A percentile compares a stretch with the other conserved stretches of the same genome.
Evolutionary conservation across 768 basidiomycete genomes (phyloP).

Genomic region (Clitopilus passeckerianus): DNA sequence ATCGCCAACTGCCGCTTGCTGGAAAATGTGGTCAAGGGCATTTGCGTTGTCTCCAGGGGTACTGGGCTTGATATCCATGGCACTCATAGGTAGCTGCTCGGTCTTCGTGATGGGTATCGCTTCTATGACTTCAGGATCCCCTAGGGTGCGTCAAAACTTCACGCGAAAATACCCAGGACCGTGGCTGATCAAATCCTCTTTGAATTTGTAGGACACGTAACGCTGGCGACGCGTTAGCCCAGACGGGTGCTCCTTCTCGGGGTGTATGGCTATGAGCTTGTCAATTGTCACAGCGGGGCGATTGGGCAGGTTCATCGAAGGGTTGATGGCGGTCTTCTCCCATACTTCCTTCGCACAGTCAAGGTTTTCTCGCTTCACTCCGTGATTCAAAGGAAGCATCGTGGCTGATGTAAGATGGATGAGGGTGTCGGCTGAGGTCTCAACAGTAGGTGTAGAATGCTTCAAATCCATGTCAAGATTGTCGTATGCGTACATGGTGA

Average conservation of each 20-base stretch:
- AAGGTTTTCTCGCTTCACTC: slow-evolving; percentile 18
- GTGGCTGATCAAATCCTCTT: slow-evolving; percentile 16
- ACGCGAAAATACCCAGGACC: slow-evolving; percentile 20
- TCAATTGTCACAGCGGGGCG: background rate
- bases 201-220: slow-evolving; percentile 24
- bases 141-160: slow-evolving; percentile 11
- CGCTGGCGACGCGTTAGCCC: slow-evolving; percentile 15
- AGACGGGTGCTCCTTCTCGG: slow-evolving; percentile 4
- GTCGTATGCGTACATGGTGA: slow-evolving; percentile 29
- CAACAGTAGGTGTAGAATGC: slow-evolving; percentile 19
- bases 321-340: slow-evolving; percentile 20
- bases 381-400: slow-evolving; percentile 20
- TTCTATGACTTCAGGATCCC: slow-evolving; percentile 18
- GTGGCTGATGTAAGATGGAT: slow-evolving; percentile 28
- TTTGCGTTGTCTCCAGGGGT: slow-evolving; percentile 14
- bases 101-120: slow-evolving; percentile 14
- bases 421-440: slow-evolving; percentile 18
- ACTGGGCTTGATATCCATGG: slow-evolving; percentile 18
- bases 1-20: slow-evolving; percentile 18
- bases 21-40: slow-evolving; percentile 12
- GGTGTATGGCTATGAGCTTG: background rate
- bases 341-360: slow-evolving; percentile 27
- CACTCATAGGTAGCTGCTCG: slow-evolving; percentile 9
- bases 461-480: slow-evolving; percentile 38
- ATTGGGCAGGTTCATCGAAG: background rate